Conservation (phyloP, 2,329 filamentous ascomycete genomes). For the Madurella fahalii region DNA sequence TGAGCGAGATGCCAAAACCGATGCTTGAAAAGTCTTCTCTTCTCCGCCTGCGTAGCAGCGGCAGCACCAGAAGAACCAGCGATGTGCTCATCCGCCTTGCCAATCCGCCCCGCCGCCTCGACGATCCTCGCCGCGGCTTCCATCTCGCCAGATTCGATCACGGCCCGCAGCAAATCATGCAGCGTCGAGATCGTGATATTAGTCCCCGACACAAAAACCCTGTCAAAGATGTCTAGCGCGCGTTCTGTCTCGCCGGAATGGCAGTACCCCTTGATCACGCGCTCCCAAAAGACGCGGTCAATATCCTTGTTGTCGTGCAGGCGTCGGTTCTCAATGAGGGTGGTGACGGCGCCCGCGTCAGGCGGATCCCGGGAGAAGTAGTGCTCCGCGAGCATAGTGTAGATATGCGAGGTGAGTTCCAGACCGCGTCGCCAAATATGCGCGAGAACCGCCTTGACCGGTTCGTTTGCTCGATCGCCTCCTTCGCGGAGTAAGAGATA, state of each 20-base stretch:
- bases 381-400: slow-evolving; percentile 68
- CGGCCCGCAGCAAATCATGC: slow-evolving; percentile 37
- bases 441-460: slow-evolving; percentile 57
- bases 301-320: slow-evolving; percentile 34
- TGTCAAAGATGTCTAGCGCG: slow-evolving; percentile 48
- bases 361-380: slow-evolving; percentile 59
- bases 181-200: slow-evolving; percentile 42
- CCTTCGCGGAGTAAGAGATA: slow-evolving; percentile 53
- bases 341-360: slow-evolving; percentile 55
- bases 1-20: slow-evolving; percentile 48
- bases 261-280: slow-evolving; percentile 65
- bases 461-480: slow-evolving; percentile 38
- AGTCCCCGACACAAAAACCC: slow-evolving; percentile 39
- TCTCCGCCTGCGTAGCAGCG: not conserved
- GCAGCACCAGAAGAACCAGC: slow-evolving; percentile 9
- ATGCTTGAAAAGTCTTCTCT: slow-evolving; percentile 42
- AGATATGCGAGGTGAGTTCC: slow-evolving; percentile 59
- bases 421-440: slow-evolving; percentile 56
- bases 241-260: slow-evolving; percentile 44
- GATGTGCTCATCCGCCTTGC: slow-evolving; percentile 17
- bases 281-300: slow-evolving; percentile 67
- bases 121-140: slow-evolving; percentile 28
- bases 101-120: slow-evolving; percentile 25
- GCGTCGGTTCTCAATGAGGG: slow-evolving; percentile 55
- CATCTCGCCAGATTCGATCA: slow-evolving; percentile 24